phyloP scores from a whole-genome alignment of 1,284 basidiomycete species.

The Mycena citricolor region DNA sequence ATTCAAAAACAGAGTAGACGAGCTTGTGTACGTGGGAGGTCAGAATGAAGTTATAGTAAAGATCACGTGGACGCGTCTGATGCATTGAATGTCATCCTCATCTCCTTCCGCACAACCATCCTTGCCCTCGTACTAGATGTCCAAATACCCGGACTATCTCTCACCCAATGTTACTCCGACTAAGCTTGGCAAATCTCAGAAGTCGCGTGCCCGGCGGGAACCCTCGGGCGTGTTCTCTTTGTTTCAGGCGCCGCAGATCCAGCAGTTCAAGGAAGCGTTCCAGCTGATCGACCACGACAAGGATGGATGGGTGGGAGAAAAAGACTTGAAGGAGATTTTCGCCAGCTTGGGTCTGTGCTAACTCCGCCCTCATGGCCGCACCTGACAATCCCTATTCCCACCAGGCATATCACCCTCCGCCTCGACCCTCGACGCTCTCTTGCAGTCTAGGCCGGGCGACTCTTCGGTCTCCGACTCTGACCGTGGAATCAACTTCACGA shows the following conservation, averaged over 20 bases:
- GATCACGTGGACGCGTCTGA: no score
- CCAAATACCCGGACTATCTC: slow-evolving; percentile 60
- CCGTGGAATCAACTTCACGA: slow-evolving; percentile 84
- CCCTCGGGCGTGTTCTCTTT: slow-evolving; percentile 80
- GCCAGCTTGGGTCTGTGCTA: slow-evolving; percentile 65
- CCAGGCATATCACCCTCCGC: slow-evolving; percentile 76
- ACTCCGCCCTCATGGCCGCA: not conserved
- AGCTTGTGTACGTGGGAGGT: no score
- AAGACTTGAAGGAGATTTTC: slow-evolving; percentile 77
- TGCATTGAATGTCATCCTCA: no score
- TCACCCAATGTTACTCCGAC: slow-evolving; percentile 55
- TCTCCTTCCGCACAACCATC: no score
- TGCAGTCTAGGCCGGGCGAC: slow-evolving; percentile 71
- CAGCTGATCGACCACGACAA: slow-evolving; percentile 95
- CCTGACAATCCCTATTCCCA: not conserved
- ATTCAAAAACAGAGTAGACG: slow-evolving; percentile 32
- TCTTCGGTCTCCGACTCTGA: slow-evolving; percentile 41
- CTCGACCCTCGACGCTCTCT: slow-evolving; percentile 64
- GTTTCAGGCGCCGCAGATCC: slow-evolving; percentile 79
- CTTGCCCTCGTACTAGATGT: no score
- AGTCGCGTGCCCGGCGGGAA: slow-evolving; percentile 68
- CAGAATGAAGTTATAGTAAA: no score
- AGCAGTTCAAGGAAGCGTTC: slow-evolving; percentile 93
- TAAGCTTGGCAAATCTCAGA: slow-evolving; percentile 55
- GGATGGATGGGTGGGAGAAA: slow-evolving; percentile 79